Evolutionary conservation across 169 alveolate genomes (phyloP).

Genomic region (Cryptosporidium sp.): DNA sequence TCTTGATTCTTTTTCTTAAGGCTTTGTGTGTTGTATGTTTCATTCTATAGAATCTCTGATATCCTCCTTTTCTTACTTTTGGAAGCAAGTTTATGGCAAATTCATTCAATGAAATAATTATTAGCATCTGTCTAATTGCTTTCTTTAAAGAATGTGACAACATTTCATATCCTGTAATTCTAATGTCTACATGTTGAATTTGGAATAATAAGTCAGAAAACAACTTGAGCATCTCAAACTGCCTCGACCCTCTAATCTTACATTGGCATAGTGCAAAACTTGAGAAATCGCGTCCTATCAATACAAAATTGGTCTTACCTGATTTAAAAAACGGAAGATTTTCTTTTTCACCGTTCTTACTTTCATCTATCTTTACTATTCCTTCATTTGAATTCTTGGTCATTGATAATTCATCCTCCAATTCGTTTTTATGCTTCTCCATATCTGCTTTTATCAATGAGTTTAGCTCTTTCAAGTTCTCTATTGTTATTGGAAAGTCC

Average conservation of each 20-base stretch:
- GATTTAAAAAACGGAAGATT: constrained; percentile 14
- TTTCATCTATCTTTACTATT: not conserved
- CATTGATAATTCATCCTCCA: constrained; percentile 10
- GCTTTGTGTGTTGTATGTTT: constrained; percentile 66
- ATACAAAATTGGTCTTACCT: constrained; percentile 33
- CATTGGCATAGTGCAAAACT: constrained; percentile 59
- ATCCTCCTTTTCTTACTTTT: constrained; percentile 60
- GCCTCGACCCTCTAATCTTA: constrained; percentile 35
- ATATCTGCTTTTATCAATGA: constrained; percentile 15
- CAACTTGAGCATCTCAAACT: constrained; percentile 26
- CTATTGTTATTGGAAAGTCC: constrained; percentile 58
- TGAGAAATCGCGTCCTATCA: constrained; percentile 60
- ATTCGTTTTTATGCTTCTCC: constrained; percentile 14
- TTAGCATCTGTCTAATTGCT: constrained; percentile 61
- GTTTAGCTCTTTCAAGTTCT: constrained; percentile 45
- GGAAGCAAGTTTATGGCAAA: constrained; percentile 59
- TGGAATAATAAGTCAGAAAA: constrained; percentile 55
- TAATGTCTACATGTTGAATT: constrained; percentile 37
- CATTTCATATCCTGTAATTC: constrained; percentile 43
- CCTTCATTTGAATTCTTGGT: not conserved
- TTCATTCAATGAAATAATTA: constrained; percentile 53
- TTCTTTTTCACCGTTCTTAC: not conserved
- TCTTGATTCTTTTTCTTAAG: constrained; percentile 35
- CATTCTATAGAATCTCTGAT: constrained; percentile 75
- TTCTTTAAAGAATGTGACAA: constrained; percentile 62